Evolutionary conservation across 352 stramenopile genomes (phyloP), one percentile per base, ranked within the genome.

Genomic region (Phytophthora sansomeana): DNA sequence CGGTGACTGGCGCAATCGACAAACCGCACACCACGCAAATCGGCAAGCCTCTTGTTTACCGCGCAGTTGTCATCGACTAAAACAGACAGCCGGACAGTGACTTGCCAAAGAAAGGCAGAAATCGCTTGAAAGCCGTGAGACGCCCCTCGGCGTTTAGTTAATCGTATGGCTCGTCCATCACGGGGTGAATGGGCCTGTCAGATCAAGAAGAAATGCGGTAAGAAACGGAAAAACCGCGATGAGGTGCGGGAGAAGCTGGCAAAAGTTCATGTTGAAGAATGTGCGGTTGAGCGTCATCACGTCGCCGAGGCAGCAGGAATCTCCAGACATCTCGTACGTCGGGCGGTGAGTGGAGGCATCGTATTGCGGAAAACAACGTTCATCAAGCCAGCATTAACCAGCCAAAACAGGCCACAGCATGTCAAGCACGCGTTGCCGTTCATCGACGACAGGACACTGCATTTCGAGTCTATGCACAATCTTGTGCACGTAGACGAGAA

Each of bases 31-130:
- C n/a, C n/a, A n/a, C n/a, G n/a, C n/a, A 67, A 19, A 11, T 33
- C 50, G 1, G 49, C 30, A 2, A 67, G 32, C 11, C 30, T 9
- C 43, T 55, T 55, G 49, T 62, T 62, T 3, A 68, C 50, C 4
- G 24, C 24, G 11, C 51, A 68, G 29, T 62, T 63, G 44, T 57
- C 42, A 1, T 26, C 51, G 5, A 62, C 51, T 6, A 63, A 8
- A 62, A 52, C 7, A 11, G 5, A 10, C 50, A 51, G 0, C 35
- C 36, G 21, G 36, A 43, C 3, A 21, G 6, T 8, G 36, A 43
- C 36, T 43, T 24, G 21, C 36, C 36, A 43, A 24, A 43, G 14
- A 43, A 16, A 4, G 36, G 36, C 7, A 43, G 16, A 43, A 43
- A 24, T 14, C 36, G 36, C 36, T 43, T 43, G 36, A 43, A 24